Conservation (phyloP, 2,329 filamentous ascomycete species). For the Phialocephala sp. region DNA sequence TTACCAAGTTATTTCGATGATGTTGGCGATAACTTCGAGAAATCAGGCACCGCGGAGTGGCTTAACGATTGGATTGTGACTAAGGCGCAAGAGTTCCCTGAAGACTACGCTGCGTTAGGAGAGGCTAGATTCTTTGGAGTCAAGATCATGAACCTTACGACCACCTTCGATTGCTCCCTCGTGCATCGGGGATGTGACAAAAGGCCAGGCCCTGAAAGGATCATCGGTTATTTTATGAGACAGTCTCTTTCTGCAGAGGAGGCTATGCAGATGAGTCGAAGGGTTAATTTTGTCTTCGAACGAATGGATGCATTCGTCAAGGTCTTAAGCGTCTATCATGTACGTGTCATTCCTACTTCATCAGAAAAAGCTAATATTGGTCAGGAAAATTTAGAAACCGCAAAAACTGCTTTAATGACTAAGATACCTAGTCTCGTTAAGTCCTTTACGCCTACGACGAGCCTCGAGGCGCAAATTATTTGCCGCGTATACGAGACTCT, state of each 20-base stretch:
- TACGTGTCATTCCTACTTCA: neutral
- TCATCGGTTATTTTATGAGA: neutral
- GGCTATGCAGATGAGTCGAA: neutral
- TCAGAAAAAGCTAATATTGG: neutral
- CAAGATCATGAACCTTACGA: slow-evolving; percentile 8
- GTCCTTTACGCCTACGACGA: neutral
- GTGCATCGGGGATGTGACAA: slow-evolving; percentile 9
- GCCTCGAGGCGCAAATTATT: neutral
- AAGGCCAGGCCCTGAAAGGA: neutral
- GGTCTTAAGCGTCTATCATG: neutral
- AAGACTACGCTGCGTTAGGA: slow-evolving; percentile 8
- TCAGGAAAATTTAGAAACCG: neutral
- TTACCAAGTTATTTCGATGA: slow-evolving; percentile 12
- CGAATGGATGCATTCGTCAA: neutral
- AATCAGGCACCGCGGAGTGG: slow-evolving; percentile 6
- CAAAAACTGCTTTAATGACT: neutral
- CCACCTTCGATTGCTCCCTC: slow-evolving; percentile 9
- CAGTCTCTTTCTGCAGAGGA: neutral
- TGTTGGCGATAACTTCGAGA: slow-evolving; percentile 4
- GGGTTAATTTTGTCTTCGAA: slow-evolving; percentile 2
- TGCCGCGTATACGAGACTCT: neutral
- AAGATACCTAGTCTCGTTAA: neutral
- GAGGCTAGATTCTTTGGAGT: slow-evolving; percentile 7
- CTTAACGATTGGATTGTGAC: slow-evolving; percentile 2
- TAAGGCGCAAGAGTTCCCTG: slow-evolving; percentile 2